Percentiles rank a stretch among this genome's conserved stretches.
Evolutionary conservation across 2,329 filamentous ascomycete species (phyloP).

Genomic region (Metarhizium anisopliae): DNA sequence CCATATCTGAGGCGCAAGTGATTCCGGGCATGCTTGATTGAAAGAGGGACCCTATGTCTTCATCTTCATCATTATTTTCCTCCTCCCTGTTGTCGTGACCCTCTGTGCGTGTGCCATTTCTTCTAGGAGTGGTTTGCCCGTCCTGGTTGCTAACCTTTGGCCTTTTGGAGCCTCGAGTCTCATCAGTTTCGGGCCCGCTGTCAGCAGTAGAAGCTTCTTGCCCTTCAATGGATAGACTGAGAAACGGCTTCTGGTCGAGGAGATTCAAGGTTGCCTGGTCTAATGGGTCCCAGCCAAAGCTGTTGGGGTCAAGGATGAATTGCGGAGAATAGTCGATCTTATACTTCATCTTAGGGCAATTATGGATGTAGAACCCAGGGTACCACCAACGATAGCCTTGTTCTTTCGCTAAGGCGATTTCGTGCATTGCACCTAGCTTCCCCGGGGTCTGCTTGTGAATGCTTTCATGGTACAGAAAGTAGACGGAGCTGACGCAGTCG

Average conservation of each 20-base stretch:
- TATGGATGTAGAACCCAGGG: conserved; percentile 73
- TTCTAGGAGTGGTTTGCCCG: not conserved
- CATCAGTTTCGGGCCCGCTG: not conserved
- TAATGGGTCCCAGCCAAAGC: conserved; percentile 52
- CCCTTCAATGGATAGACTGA: conserved; percentile 34
- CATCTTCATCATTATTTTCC: conserved; percentile 14
- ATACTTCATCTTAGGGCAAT: conserved; percentile 75
- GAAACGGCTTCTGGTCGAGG: conserved; percentile 47
- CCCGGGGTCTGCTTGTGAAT: conserved; percentile 62
- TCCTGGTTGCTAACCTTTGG: not conserved
- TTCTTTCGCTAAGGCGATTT: conserved; percentile 63
- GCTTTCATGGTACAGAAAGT: conserved; percentile 73
- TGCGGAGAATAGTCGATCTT: conserved; percentile 73
- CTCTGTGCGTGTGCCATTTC: not conserved
- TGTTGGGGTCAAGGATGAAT: conserved; percentile 62
- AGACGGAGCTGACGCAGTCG: conserved; percentile 69
- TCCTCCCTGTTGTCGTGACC: conserved; percentile 2
- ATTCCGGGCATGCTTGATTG: conserved; percentile 59
- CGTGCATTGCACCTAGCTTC: conserved; percentile 65
- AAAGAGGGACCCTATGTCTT: conserved; percentile 37
- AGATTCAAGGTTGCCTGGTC: conserved; percentile 39
- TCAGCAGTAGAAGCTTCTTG: conserved; percentile 4
- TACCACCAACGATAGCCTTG: conserved; percentile 70
- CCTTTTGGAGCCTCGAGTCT: not conserved
- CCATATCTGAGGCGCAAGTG: conserved; percentile 43